Conservation (phyloP, 202 grass and related monocot genomes). For the Carex arenaria region DNA sequence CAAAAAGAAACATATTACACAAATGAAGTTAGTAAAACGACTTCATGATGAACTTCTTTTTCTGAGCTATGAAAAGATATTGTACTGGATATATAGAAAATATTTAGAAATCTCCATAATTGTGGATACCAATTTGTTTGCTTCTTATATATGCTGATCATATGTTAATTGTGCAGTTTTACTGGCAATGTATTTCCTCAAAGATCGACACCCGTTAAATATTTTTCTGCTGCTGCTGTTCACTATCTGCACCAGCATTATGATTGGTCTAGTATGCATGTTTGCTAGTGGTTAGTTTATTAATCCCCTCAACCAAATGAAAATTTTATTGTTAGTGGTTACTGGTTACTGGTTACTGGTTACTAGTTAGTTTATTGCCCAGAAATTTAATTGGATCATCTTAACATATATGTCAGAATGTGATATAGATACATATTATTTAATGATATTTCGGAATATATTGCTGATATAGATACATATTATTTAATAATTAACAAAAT, state of each 20-base stretch:
- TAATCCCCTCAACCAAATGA: not conserved
- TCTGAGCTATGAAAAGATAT: not conserved
- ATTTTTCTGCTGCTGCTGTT: constrained; percentile 63
- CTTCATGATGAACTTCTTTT: not conserved
- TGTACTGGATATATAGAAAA: not conserved
- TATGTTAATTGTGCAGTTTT: constrained; percentile 37
- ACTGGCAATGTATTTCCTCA: constrained; percentile 56
- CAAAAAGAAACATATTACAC: not conserved
- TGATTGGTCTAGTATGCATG: constrained; percentile 45
- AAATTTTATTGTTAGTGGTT: not conserved
- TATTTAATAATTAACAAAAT: not conserved
- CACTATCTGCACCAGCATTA: constrained; percentile 54
- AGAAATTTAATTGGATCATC: not conserved
- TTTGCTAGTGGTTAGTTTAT: constrained; percentile 30
- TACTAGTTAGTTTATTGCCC: not conserved
- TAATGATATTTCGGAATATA: not conserved
- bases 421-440: not conserved
- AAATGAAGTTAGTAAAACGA: not conserved
- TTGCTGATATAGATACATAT: not conserved
- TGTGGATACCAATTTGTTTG: not conserved
- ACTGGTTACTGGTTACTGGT: not conserved
- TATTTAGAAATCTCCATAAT: not conserved
- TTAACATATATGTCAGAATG: not conserved
- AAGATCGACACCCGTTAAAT: constrained; percentile 69
- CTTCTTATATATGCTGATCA: not conserved